Evolutionary conservation across 257 asterid species (phyloP), one percentile per base, ranked within the genome.

Genomic region (Phtheirospermum japonicum): DNA sequence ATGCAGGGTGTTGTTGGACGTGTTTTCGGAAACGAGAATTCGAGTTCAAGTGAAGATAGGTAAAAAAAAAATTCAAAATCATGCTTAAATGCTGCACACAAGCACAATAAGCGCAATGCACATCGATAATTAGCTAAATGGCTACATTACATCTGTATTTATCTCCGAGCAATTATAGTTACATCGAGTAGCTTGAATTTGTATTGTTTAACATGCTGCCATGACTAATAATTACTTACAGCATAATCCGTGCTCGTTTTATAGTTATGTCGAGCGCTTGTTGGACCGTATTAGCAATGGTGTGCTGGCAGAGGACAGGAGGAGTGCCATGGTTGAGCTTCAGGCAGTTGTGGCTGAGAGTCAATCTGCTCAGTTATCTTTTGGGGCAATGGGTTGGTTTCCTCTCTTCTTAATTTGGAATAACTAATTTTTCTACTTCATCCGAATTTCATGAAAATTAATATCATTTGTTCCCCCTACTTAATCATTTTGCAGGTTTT

Each of bases 351-450:
- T 92, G 50, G 82, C 90, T 56, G 96, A 92, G 76, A 92, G 92
- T 71, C 81, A 62, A 49, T 85, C 84, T 70, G 85, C 94, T 13
- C 96, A 93, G 81, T 72, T 93, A 72, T 97, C 99, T 61, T 86
- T 93, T 75, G 97, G 99, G 63, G 97, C 97, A 50, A 89, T 83
- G 90, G 99, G 99, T 93, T 71, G 64, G 86, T 87, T 84, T 65
- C 36, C 55, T 80, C 36, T 34, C 50, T 42, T 69, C 60, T 59
- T 57, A 31, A 67, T 65, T 33, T 50, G 67, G 50, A 40, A 31
- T 48, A 49, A 14, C 56, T 46, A 52, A 53, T 43, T 57, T 57
- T 43, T 64, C 16, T 52, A 57, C 20, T 66, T 59, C 42, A 64
- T 73, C 40, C 53, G 48, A 4, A 30, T 8, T 3, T n/a, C 73